phyloP scores from a whole-genome alignment of 345 rosid species.

The Eucalyptus globulus region DNA sequence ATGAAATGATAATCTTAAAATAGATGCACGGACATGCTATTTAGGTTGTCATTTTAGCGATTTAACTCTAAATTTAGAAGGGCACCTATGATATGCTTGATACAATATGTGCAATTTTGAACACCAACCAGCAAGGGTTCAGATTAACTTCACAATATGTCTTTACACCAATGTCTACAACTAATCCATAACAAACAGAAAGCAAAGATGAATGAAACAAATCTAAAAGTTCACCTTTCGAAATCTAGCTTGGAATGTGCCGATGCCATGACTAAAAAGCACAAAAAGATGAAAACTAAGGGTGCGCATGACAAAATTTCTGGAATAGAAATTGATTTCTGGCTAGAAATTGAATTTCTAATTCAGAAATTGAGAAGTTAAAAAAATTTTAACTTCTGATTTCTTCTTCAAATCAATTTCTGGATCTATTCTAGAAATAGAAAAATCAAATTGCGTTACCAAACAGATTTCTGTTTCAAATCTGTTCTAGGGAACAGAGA shows the following conservation, averaged over 20 bases:
- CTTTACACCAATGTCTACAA: neutral
- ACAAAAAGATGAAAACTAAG: neutral
- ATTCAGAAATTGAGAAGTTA: too few species aligned
- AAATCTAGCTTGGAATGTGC: neutral
- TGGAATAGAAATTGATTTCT: too few species aligned
- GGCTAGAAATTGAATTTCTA: too few species aligned
- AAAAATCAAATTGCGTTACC: too few species aligned
- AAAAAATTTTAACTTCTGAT: too few species aligned
- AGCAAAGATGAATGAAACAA: neutral
- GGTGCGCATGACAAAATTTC: too few species aligned
- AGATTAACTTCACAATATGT: neutral
- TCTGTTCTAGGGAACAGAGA: too few species aligned
- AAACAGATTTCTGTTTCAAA: too few species aligned
- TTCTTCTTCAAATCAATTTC: too few species aligned
- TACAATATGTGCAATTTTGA: neutral
- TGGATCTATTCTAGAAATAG: too few species aligned
- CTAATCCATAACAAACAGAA: neutral
- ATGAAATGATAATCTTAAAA: neutral
- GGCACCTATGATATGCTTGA: neutral
- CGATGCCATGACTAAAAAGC: neutral
- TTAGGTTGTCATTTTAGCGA: neutral
- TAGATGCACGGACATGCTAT: neutral
- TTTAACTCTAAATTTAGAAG: neutral
- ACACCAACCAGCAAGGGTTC: neutral
- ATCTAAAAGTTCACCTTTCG: neutral